Base-by-base conservation (phyloP, 2,329 filamentous ascomycete genomes). In the Dothistroma septosporum region DNA sequence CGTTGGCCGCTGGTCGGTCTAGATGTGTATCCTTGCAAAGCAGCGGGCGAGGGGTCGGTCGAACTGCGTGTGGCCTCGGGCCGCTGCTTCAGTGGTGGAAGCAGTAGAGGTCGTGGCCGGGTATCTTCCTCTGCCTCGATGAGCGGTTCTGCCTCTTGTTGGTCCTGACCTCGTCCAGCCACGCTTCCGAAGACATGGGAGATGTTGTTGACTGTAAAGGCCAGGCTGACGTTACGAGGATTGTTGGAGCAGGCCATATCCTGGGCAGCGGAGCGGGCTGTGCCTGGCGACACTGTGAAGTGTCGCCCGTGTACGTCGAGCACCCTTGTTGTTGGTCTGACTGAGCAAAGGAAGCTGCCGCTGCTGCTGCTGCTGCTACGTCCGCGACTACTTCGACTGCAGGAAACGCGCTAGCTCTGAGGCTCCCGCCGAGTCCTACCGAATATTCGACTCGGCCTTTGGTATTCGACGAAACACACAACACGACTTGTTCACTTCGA, bases 41-140 rank as follows among this genome's bases (percentile, higher is more conserved):
- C 49, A 60, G 66, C 55, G 37, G 68, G 59, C 48, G 72, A 68
- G 28, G 77, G 75, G 47, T 79, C 75, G 24, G 76, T 79, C 58
- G 74, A 72, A 59, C 65, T 68, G 32, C 68, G 68, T 21, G 65
- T 57, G 21, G 64, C 63, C 37, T 66, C 59, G 46, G 70, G 69
- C 53, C 70, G 70, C 44, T 58, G 52, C 53, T 64, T 67, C 61
- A 56, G 62, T 28, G 52, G 55, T 47, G 14, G 55, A 12, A 33
- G 53, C n/a, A 59, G 56, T 35, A 48, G 41, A 19, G 53, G 19
- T 52, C 2, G 37, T 28, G 19, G 24, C 48, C 55, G 35, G 55
- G 41, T 47, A 50, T 37, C 57, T 54, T 37, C 47, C 37, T 57
- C 49, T 16, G 19, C 22, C n/a, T 59, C 49, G 49, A 47, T 16